These are phyloP conservation scores for Globisporangium cystogenes DNA, from an alignment of 352 stramenopile genomes.

Conservation along the genomic window DNA sequence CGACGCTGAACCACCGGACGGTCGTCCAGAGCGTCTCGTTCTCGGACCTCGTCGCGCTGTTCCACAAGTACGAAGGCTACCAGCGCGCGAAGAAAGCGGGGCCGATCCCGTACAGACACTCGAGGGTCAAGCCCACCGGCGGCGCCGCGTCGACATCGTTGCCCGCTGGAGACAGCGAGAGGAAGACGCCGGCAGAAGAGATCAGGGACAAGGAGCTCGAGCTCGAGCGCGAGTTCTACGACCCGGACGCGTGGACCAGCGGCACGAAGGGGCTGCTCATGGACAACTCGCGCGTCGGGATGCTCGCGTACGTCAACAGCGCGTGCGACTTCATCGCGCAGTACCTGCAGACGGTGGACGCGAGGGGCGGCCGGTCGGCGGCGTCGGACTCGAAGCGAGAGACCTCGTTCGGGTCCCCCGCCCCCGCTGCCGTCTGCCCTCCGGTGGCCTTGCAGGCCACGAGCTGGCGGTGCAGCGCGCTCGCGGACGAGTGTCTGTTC, in stretches of 20 bases:
- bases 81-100: constrained; percentile 41
- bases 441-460: constrained; percentile 42
- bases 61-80: constrained; percentile 71
- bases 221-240: constrained; percentile 58
- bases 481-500: constrained; percentile 74
- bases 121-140: constrained; percentile 23
- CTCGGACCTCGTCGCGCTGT: constrained; percentile 46
- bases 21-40: constrained; percentile 51
- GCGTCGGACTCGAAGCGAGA: constrained; percentile 2
- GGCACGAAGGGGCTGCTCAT: constrained; percentile 48
- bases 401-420: constrained; percentile 13
- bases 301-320: constrained; percentile 78
- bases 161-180: constrained; percentile 4
- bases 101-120: constrained; percentile 49
- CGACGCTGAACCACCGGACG: constrained; percentile 63
- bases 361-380: no score
- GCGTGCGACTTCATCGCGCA: constrained; percentile 64
- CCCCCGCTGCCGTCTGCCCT: neutral
- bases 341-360: constrained; percentile 27
- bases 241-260: constrained; percentile 44
- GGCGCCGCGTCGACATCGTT: neutral
- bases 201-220: constrained; percentile 57
- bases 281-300: constrained; percentile 69
- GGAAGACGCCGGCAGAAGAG: constrained; percentile 21
- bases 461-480: constrained; percentile 62